Conservation (phyloP, 495 filamentous ascomycete genomes). For the Neurospora tetraspora region DNA sequence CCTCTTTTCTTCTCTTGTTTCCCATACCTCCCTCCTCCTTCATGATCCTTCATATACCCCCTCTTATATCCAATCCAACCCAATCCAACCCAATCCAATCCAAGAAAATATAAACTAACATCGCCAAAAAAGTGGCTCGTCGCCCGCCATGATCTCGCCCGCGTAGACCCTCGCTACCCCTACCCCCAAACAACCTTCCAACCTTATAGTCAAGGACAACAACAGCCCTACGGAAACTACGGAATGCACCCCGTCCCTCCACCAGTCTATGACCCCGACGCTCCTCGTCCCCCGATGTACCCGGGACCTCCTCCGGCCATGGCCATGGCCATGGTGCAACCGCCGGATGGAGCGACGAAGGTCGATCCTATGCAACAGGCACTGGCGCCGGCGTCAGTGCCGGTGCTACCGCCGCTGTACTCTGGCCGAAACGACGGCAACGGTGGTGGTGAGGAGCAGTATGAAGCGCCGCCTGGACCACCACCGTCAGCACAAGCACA, state of each 20-base stretch:
- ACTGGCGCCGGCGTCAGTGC: background rate
- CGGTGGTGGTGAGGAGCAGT: slow-evolving; percentile 12
- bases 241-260: slow-evolving; percentile 51
- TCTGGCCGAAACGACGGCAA: slow-evolving; percentile 1
- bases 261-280: slow-evolving; percentile 38
- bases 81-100: background rate
- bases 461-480: slow-evolving; percentile 35
- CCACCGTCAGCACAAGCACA: slow-evolving; percentile 23
- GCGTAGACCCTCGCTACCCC: slow-evolving; percentile 42
- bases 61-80: background rate
- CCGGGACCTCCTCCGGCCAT: slow-evolving; percentile 37
- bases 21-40: background rate
- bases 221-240: slow-evolving; percentile 19
- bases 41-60: background rate
- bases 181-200: slow-evolving; percentile 29
- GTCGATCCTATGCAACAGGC: slow-evolving; percentile 42
- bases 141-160: slow-evolving; percentile 41
- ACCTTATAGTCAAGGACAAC: slow-evolving; percentile 21
- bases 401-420: slow-evolving; percentile 9
- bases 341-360: slow-evolving; percentile 46
- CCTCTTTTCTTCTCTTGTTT: background rate
- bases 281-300: slow-evolving; percentile 44
- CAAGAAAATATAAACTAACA: background rate
- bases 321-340: slow-evolving; percentile 1
- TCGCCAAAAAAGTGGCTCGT: slow-evolving; percentile 51